A percentile compares a stretch with the other conserved stretches of the same genome.
phyloP scores from a whole-genome alignment of 805 yeast genomes.

The Kregervanrija fluxuum region DNA sequence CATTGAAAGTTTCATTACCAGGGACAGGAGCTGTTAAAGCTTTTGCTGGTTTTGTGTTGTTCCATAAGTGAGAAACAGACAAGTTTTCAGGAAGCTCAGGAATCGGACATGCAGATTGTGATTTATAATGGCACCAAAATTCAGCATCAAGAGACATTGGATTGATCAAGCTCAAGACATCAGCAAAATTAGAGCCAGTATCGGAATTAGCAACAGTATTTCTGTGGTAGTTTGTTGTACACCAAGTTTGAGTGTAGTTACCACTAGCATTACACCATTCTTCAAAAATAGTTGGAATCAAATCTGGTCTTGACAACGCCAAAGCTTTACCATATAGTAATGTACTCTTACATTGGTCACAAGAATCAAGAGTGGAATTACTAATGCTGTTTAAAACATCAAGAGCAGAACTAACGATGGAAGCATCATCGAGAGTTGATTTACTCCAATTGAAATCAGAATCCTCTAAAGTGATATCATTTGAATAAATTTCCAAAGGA shows the following conservation, averaged over 20 bases:
- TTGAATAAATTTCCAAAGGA: slow-evolving; percentile 4
- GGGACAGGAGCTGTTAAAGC: slow-evolving; percentile 37
- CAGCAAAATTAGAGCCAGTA: slow-evolving; percentile 42
- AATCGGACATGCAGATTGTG: slow-evolving; percentile 40
- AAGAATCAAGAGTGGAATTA: slow-evolving; percentile 12
- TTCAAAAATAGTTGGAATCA: slow-evolving; percentile 33
- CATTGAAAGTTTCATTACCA: slow-evolving; percentile 41
- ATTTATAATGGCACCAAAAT: slow-evolving; percentile 51
- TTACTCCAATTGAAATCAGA: slow-evolving; percentile 5
- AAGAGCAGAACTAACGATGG: slow-evolving; percentile 4
- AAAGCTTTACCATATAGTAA: slow-evolving; percentile 31
- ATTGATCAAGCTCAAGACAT: slow-evolving; percentile 43
- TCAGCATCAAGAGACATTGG: slow-evolving; percentile 49
- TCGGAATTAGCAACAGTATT: slow-evolving; percentile 30
- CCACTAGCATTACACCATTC: slow-evolving; percentile 37
- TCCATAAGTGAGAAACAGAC: slow-evolving; percentile 39
- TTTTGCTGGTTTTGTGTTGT: slow-evolving; percentile 31
- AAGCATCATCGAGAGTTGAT: slow-evolving; percentile 4
- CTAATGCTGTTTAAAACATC: slow-evolving; percentile 4
- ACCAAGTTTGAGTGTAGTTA: slow-evolving; percentile 18
- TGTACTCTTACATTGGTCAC: slow-evolving; percentile 31
- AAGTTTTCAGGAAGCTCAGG: slow-evolving; percentile 44
- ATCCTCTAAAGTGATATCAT: slow-evolving; percentile 1
- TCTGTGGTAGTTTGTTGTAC: slow-evolving; percentile 29
- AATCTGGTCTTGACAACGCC: slow-evolving; percentile 32